Percentiles rank a stretch among this genome's conserved stretches.
Evolutionary conservation across 805 yeast genomes (phyloP).

Genomic region (Saccharomycopsis capsularis): DNA sequence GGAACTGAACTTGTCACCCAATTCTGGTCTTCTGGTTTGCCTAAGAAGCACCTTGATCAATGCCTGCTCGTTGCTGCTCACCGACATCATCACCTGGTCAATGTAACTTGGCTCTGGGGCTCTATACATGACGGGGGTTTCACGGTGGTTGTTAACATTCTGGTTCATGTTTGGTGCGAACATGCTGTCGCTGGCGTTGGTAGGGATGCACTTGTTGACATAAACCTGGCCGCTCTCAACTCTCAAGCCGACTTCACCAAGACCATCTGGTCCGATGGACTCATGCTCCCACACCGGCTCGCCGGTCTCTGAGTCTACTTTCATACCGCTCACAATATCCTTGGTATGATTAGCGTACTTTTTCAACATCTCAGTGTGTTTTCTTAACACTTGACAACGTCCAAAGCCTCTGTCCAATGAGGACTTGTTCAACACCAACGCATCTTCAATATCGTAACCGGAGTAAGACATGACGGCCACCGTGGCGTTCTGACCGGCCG

Average conservation of each 20-base stretch:
- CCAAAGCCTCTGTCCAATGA: slow-evolving; percentile 96
- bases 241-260: slow-evolving; percentile 91
- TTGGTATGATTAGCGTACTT: slow-evolving; percentile 90
- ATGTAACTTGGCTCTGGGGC: slow-evolving; percentile 95
- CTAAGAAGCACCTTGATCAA: slow-evolving; percentile 84
- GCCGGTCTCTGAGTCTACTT: slow-evolving; percentile 66
- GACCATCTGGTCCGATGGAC: slow-evolving; percentile 87
- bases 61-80: slow-evolving; percentile 91
- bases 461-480: slow-evolving; percentile 99
- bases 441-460: slow-evolving; percentile 99
- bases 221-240: slow-evolving; percentile 91
- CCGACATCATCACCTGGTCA: slow-evolving; percentile 97
- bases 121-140: slow-evolving; percentile 84
- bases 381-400: slow-evolving; percentile 90
- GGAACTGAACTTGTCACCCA: slow-evolving; percentile 95
- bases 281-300: slow-evolving; percentile 81
- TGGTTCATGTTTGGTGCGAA: slow-evolving; percentile 32
- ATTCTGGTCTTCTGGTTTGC: slow-evolving; percentile 95
- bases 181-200: slow-evolving; percentile 66
- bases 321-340: slow-evolving; percentile 87
- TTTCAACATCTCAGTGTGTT: slow-evolving; percentile 83
- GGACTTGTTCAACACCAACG: slow-evolving; percentile 86
- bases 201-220: slow-evolving; percentile 88
- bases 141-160: slow-evolving; percentile 55
- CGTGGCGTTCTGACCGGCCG: slow-evolving; percentile 98